Evolutionary conservation across 2,329 filamentous ascomycete species (phyloP).

Genomic region (Monosporascus sp.): DNA sequence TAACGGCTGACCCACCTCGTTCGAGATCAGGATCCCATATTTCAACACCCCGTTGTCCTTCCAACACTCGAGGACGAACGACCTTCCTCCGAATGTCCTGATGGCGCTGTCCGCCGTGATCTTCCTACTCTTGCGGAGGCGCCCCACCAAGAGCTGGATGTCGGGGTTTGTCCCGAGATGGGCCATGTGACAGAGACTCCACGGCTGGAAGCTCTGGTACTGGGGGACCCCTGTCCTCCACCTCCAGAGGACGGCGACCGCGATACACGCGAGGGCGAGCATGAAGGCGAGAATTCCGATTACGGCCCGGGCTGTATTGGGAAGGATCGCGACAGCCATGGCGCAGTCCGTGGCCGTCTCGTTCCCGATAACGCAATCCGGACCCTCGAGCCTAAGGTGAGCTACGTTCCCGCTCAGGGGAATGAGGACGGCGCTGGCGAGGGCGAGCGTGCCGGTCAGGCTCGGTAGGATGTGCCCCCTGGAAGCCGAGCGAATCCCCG

Average conservation of each 20-base stretch:
- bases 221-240: slow-evolving; percentile 6
- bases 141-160: slow-evolving; percentile 19
- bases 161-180: slow-evolving; percentile 26
- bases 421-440: slow-evolving; percentile 29
- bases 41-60: slow-evolving; percentile 13
- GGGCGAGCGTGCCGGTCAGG: slow-evolving; percentile 31
- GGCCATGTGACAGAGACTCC: slow-evolving; percentile 33
- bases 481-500: slow-evolving; percentile 28
- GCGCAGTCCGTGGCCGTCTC: background rate
- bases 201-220: slow-evolving; percentile 38
- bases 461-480: slow-evolving; percentile 32
- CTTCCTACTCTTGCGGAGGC: slow-evolving; percentile 6
- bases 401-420: slow-evolving; percentile 37
- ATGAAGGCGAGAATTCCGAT: background rate
- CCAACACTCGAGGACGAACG: slow-evolving; percentile 16
- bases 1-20: slow-evolving; percentile 7
- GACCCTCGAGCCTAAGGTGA: slow-evolving; percentile 31
- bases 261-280: background rate
- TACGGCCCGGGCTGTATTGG: background rate
- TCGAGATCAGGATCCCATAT: slow-evolving; percentile 19
- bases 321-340: background rate
- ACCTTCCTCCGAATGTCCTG: slow-evolving; percentile 18
- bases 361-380: slow-evolving; percentile 18
- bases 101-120: slow-evolving; percentile 15
- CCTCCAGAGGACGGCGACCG: background rate